Evolutionary conservation across 495 filamentous ascomycete species (phyloP).

Genomic region (Platismatia glauca): DNA sequence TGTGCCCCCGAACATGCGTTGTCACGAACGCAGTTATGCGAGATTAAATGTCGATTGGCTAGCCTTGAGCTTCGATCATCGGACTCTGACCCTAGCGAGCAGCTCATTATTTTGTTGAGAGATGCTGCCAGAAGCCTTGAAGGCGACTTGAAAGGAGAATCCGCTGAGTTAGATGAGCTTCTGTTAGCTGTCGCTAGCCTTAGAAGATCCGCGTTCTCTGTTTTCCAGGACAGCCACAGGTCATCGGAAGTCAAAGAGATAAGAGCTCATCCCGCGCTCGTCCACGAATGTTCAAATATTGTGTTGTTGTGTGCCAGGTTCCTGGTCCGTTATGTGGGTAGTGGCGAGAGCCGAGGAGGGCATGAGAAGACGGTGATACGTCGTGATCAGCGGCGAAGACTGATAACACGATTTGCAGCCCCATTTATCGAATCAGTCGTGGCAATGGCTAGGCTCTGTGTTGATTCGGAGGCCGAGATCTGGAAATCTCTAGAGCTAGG

Average conservation of each 20-base stretch:
- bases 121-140: constrained; percentile 42
- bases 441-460: constrained; percentile 38
- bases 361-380: constrained; percentile 42
- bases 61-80: constrained; percentile 8
- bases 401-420: constrained; percentile 36
- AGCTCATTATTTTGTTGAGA: constrained; percentile 23
- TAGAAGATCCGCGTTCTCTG: constrained; percentile 50
- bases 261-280: background rate
- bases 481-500: constrained; percentile 38
- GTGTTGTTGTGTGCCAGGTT: constrained; percentile 18
- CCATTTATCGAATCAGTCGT: constrained; percentile 49
- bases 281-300: constrained; percentile 9
- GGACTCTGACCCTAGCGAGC: background rate
- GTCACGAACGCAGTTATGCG: constrained; percentile 14
- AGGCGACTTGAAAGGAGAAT: constrained; percentile 53
- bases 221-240: constrained; percentile 32
- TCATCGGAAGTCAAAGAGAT: constrained; percentile 15
- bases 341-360: constrained; percentile 33
- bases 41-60: constrained; percentile 9
- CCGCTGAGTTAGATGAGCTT: constrained; percentile 60
- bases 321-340: constrained; percentile 44
- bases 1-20: constrained; percentile 18
- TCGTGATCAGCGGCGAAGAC: constrained; percentile 47
- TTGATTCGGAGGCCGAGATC: constrained; percentile 17
- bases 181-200: constrained; percentile 53